A percentile compares a stretch with the other conserved stretches of the same genome.
These are phyloP conservation scores for Lactarius tabidus DNA, from an alignment of 768 basidiomycete species.

Conservation along the genomic window DNA sequence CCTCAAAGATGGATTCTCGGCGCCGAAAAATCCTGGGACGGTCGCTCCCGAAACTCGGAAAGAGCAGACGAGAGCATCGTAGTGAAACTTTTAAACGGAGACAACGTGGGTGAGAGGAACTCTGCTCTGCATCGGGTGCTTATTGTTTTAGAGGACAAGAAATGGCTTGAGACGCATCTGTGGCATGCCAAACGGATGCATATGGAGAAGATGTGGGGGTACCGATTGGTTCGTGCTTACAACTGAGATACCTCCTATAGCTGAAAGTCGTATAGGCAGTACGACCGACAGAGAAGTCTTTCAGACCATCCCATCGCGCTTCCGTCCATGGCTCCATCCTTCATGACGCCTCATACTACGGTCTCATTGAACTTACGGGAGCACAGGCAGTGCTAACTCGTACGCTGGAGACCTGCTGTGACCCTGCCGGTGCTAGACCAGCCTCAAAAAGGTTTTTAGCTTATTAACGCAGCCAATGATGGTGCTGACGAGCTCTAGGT, in stretches of 20 bases:
- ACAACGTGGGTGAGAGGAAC: slow-evolving; percentile 52
- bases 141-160: slow-evolving; percentile 60
- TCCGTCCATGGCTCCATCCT: slow-evolving; percentile 79
- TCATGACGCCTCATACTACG: slow-evolving; percentile 86
- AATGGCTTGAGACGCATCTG: slow-evolving; percentile 93
- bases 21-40: slow-evolving; percentile 41
- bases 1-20: slow-evolving; percentile 48
- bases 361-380: slow-evolving; percentile 70
- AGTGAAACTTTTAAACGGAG: slow-evolving; percentile 63
- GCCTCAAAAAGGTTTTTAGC: slow-evolving; percentile 52
- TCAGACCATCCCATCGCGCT: slow-evolving; percentile 88
- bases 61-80: slow-evolving; percentile 50
- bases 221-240: slow-evolving; percentile 59
- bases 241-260: neutral
- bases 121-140: neutral
- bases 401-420: slow-evolving; percentile 54
- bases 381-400: slow-evolving; percentile 49
- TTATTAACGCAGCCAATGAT: neutral
- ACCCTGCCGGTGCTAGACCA: slow-evolving; percentile 59
- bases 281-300: slow-evolving; percentile 87
- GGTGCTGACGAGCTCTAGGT: slow-evolving; percentile 41
- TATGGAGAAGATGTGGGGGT: slow-evolving; percentile 92
- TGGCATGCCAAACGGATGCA: slow-evolving; percentile 98
- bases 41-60: slow-evolving; percentile 60
- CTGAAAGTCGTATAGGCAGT: slow-evolving; percentile 51